Evolutionary conservation across 2,329 filamentous ascomycete genomes (phyloP).

Genomic region (Ustulina deusta): DNA sequence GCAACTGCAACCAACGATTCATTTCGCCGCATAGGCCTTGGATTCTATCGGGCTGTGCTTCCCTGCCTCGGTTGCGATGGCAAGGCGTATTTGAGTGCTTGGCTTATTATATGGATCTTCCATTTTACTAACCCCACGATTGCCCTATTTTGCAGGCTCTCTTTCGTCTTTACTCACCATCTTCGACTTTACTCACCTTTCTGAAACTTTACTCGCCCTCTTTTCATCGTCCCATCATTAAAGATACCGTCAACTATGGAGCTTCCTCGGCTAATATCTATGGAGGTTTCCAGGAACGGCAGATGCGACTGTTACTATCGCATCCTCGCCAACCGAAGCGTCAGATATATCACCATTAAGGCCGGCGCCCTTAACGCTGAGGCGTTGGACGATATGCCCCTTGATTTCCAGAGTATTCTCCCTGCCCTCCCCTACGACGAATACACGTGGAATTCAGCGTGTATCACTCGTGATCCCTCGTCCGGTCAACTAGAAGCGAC

Average conservation of each 20-base stretch:
- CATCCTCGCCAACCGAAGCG: slow-evolving; percentile 14
- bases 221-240: not conserved
- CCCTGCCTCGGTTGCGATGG: too few relatives aligned
- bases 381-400: slow-evolving; percentile 18
- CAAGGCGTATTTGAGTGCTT: too few relatives aligned
- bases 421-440: slow-evolving; percentile 18
- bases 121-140: not conserved
- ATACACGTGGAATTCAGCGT: slow-evolving; percentile 8
- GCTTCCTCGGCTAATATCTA: slow-evolving; percentile 12
- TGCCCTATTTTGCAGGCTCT: not conserved
- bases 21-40: too few relatives aligned
- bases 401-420: slow-evolving; percentile 23
- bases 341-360: slow-evolving; percentile 15
- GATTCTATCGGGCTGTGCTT: too few relatives aligned
- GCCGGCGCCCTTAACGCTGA: slow-evolving; percentile 15
- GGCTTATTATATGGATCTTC: not conserved
- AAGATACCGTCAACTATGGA: slow-evolving; percentile 11
- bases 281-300: slow-evolving; percentile 7
- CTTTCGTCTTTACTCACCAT: not conserved
- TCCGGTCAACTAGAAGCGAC: slow-evolving; percentile 18
- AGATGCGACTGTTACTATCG: slow-evolving; percentile 22
- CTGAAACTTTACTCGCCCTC: slow-evolving; percentile 8
- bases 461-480: slow-evolving; percentile 13
- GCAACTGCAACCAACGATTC: too few relatives aligned
- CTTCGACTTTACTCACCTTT: not conserved